Evolutionary conservation across 176 grass and related monocot genomes (phyloP).

Genomic region (Leersia perrieri): DNA sequence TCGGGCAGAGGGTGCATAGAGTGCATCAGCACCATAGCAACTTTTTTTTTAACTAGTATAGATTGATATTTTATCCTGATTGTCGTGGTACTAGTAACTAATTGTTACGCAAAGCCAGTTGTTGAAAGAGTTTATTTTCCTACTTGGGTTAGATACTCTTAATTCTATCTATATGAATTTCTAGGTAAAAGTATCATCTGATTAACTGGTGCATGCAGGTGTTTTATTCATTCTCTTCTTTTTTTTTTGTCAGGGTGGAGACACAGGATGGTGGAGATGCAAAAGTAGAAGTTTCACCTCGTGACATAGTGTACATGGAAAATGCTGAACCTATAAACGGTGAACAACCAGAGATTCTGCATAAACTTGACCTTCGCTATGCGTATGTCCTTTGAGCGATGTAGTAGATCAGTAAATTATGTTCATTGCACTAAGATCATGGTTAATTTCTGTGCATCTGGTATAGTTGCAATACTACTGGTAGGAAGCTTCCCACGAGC

Average conservation of each 20-base stretch:
- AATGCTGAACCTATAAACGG: conserved; percentile 68
- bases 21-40: neutral
- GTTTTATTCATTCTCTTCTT: conserved; percentile 21
- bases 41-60: neutral
- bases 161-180: conserved; percentile 7
- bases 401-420: conserved; percentile 22
- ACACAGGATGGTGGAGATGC: conserved; percentile 99
- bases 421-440: conserved; percentile 18
- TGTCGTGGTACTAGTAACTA: neutral
- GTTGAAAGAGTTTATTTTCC: neutral
- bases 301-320: conserved; percentile 96
- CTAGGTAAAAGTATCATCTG: neutral
- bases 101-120: neutral
- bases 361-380: conserved; percentile 98
- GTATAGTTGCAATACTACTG: conserved; percentile 11
- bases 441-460: conserved; percentile 20
- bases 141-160: neutral
- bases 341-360: conserved; percentile 84
- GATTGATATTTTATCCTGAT: neutral
- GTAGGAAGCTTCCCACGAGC: conserved; percentile 1
- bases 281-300: conserved; percentile 96
- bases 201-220: neutral
- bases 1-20: neutral
- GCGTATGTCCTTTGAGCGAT: conserved; percentile 56
- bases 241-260: conserved; percentile 79